Evolutionary conservation across 139 green algal genomes (phyloP).

Genomic region (Haematococcus sp.): DNA sequence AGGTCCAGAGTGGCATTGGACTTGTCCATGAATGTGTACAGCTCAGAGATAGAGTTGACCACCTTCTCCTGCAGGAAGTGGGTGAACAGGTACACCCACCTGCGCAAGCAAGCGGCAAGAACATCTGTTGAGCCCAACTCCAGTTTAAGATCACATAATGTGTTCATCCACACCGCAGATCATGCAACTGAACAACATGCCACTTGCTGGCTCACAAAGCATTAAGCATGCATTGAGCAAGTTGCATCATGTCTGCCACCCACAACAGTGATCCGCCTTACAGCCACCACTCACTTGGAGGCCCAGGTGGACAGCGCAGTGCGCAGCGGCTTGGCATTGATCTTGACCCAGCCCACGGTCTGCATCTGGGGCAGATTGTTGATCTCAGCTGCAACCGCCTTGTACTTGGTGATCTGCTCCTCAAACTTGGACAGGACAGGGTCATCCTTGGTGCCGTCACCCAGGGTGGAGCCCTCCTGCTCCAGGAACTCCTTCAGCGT

Average conservation of each 20-base stretch:
- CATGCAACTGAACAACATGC: too few species aligned
- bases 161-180: too few species aligned
- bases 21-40: conserved; percentile 83
- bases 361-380: conserved; percentile 49
- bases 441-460: conserved; percentile 64
- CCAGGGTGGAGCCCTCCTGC: conserved; percentile 30
- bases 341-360: conserved; percentile 74
- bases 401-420: conserved; percentile 59
- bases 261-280: too few species aligned
- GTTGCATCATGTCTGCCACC: too few species aligned
- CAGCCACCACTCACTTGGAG: conserved; percentile 48
- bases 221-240: too few species aligned
- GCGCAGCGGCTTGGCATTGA: conserved; percentile 84
- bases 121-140: conserved; percentile 24
- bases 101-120: conserved; percentile 45
- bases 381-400: conserved; percentile 70
- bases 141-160: neutral
- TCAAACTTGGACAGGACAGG: conserved; percentile 80
- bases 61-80: conserved; percentile 77
- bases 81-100: conserved; percentile 87
- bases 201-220: too few species aligned
- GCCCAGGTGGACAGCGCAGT: conserved; percentile 54
- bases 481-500: conserved; percentile 56
- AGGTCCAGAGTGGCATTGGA: conserved; percentile 64
- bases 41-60: conserved; percentile 60